Evolutionary conservation across 2,329 filamentous ascomycete species (phyloP).

Genomic region (Calycina herbarum): DNA sequence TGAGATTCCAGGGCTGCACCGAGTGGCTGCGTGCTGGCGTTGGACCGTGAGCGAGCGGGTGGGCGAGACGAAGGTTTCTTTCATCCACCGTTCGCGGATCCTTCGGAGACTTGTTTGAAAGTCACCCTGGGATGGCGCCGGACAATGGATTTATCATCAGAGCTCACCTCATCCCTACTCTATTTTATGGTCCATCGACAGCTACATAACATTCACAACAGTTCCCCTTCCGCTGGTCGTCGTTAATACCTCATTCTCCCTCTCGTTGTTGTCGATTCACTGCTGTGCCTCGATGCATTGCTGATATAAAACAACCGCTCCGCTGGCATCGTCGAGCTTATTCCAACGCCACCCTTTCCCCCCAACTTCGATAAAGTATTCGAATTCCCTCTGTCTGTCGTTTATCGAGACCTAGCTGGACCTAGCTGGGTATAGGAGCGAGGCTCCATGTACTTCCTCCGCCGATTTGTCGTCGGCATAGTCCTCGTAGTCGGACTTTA

Average conservation of each 20-base stretch:
- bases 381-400: background rate
- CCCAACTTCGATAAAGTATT: background rate
- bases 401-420: background rate
- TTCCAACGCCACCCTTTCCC: background rate
- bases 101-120: background rate
- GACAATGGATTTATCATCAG: constrained; percentile 6
- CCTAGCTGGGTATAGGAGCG: constrained; percentile 6
- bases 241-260: background rate
- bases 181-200: background rate
- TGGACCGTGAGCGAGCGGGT: background rate
- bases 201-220: background rate
- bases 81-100: constrained; percentile 1
- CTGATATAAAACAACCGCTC: background rate
- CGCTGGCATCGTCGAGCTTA: background rate
- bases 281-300: background rate
- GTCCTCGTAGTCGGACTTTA: constrained; percentile 44
- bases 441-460: constrained; percentile 27
- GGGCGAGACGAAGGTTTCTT: background rate
- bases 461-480: constrained; percentile 37
- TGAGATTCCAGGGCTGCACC: background rate
- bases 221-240: background rate
- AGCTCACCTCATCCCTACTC: constrained; percentile 2
- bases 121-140: background rate
- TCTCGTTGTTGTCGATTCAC: background rate
- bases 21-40: background rate